Evolutionary conservation across 1,139 yeast species (phyloP).

Genomic region (Scheffersomyces cryptocercus): DNA sequence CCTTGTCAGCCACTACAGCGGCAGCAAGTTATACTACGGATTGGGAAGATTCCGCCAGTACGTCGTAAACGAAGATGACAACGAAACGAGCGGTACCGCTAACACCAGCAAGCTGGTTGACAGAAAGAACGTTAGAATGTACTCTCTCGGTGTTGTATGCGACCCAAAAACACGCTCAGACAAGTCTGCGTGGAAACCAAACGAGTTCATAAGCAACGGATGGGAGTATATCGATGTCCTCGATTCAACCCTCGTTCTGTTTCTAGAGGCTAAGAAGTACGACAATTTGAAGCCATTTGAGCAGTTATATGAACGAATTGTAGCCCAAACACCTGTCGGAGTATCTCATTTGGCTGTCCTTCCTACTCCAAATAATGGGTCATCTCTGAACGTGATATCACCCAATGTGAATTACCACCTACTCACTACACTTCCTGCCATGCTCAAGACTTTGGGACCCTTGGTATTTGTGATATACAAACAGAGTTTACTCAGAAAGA

Average conservation of each 20-base stretch:
- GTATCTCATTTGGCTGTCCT: not conserved
- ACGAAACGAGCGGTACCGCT: not conserved
- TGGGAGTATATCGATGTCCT: slow-evolving; percentile 58
- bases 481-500: slow-evolving; percentile 60
- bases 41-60: slow-evolving; percentile 35
- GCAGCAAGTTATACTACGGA: slow-evolving; percentile 37
- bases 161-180: slow-evolving; percentile 26
- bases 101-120: slow-evolving; percentile 19
- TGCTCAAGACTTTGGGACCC: slow-evolving; percentile 67
- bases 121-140: slow-evolving; percentile 61
- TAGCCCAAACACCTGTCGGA: slow-evolving; percentile 5
- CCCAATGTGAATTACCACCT: slow-evolving; percentile 45
- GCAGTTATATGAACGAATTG: slow-evolving; percentile 12
- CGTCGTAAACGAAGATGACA: slow-evolving; percentile 15
- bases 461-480: slow-evolving; percentile 71
- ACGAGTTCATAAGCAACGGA: slow-evolving; percentile 50
- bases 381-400: slow-evolving; percentile 2
- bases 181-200: slow-evolving; percentile 53
- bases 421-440: slow-evolving; percentile 45
- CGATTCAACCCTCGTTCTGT: slow-evolving; percentile 40
- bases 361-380: not conserved
- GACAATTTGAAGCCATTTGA: slow-evolving; percentile 23
- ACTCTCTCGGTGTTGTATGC: slow-evolving; percentile 63
- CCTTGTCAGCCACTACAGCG: slow-evolving; percentile 30
- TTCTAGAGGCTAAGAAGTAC: slow-evolving; percentile 24